Evolutionary conservation across 1,139 yeast genomes (phyloP), one percentile per base, ranked within the genome.

Genomic region (Lodderomyces parapsilosis): DNA sequence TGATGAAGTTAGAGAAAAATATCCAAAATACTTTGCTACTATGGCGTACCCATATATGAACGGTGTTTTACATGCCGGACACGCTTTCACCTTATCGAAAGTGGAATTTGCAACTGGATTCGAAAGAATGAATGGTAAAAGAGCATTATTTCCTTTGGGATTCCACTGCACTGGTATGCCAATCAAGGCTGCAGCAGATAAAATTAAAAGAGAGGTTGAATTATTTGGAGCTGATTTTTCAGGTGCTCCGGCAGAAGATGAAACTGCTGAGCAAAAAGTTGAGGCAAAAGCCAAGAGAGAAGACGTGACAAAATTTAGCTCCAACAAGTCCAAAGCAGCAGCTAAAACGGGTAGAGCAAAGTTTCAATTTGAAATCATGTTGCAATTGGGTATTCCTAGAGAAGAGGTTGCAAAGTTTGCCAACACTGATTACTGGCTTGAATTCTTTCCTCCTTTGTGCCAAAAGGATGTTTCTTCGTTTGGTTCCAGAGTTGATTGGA

Each of bases 101-200:
- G 95, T 83, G 42, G 99, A 94, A 66, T 94, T 86, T 64, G 86
- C 94, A 43, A 77, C 88, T 45, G 98, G 99, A 45, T 94, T 86
- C 60, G 96, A 93, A 69, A 83, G 98, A 68, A 86, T 94, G 93
- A 77, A 79, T 59, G 98, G 98, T 52, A 89, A 86, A 68, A 80
- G 86, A 57, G 96, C 97, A 28, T 73, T 93, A 50, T 93, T 89
- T 71, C 99, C 99, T 41, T 77, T 94, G 49, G 99, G 99, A 43
- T 93, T 93, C 83, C 99, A 93, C 68, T 94, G 99, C 78, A 93
- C 99, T 36, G 99, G 99, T 75, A 86, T 93, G 97, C 99, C 99
- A 45, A 94, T 93, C 64, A 86, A 82, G 71, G 93, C 99, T 14
- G 80, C 96, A 59, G 99, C 99, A 39, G 99, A 93, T 68, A 93